Evolutionary conservation across 73 alveolate species (phyloP).

Genomic region (Vitrella brassicaformis): DNA sequence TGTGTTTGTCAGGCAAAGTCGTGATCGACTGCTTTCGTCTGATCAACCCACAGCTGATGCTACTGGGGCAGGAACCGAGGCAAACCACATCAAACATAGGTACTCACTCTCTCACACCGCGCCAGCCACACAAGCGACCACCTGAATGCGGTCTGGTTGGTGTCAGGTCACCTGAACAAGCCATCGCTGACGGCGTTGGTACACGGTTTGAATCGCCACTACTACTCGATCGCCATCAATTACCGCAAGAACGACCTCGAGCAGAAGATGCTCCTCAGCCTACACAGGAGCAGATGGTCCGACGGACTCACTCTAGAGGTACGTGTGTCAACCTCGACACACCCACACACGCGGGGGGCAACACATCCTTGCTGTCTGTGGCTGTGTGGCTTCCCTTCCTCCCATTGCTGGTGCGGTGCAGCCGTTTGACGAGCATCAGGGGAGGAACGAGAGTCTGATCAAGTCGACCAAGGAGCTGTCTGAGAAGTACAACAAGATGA

Average conservation of each 20-base stretch:
- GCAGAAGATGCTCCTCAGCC: slow-evolving; percentile 90
- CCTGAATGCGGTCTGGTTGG: too few species aligned
- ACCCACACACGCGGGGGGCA: not conserved
- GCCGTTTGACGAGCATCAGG: slow-evolving; percentile 23
- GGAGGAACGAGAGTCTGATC: slow-evolving; percentile 18
- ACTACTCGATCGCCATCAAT: slow-evolving; percentile 90
- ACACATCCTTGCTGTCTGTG: not conserved
- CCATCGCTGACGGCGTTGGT: slow-evolving; percentile 73
- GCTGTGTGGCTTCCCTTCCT: not conserved
- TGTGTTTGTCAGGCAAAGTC: slow-evolving; percentile 90
- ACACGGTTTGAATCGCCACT: slow-evolving; percentile 87
- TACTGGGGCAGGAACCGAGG: slow-evolving; percentile 90
- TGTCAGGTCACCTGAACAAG: slow-evolving; percentile 79
- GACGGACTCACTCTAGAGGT: slow-evolving; percentile 59
- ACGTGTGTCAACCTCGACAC: not conserved
- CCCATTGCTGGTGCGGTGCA: not conserved
- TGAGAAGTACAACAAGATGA: slow-evolving; percentile 79
- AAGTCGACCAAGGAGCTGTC: slow-evolving; percentile 27
- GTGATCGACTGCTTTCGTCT: slow-evolving; percentile 98
- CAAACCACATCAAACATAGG: slow-evolving; percentile 98
- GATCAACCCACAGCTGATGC: slow-evolving; percentile 67
- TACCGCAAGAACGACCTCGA: slow-evolving; percentile 96
- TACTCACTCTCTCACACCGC: too few species aligned
- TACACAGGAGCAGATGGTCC: slow-evolving; percentile 91
- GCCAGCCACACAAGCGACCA: too few species aligned